phyloP scores from a whole-genome alignment of 495 filamentous ascomycete species.

The Filosporella fistucella region DNA sequence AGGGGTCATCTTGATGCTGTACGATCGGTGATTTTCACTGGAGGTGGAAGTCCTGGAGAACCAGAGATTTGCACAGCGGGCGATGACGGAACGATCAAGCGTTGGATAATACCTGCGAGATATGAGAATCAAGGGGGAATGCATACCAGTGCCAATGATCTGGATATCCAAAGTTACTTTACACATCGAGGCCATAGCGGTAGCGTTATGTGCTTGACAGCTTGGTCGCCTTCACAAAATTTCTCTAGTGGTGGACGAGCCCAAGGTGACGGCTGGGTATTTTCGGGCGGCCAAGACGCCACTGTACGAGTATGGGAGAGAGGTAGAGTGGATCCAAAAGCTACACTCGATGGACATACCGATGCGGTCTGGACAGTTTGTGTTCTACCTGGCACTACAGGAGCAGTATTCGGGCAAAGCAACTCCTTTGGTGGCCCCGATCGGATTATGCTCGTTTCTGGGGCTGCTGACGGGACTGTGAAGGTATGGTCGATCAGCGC shows the following conservation, averaged over 20 bases:
- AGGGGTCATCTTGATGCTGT: constrained; percentile 92
- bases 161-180: constrained; percentile 89
- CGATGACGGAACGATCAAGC: constrained; percentile 91
- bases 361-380: constrained; percentile 96
- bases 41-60: constrained; percentile 88
- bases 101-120: constrained; percentile 87
- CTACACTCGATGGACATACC: constrained; percentile 88
- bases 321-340: constrained; percentile 90
- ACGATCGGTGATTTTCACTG: constrained; percentile 90
- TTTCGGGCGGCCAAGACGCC: constrained; percentile 92
- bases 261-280: constrained; percentile 91
- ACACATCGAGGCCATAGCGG: constrained; percentile 91
- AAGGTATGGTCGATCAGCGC: constrained; percentile 92
- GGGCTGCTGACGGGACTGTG: constrained; percentile 85
- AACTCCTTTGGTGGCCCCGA: constrained; percentile 71
- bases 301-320: constrained; percentile 93
- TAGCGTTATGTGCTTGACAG: constrained; percentile 80
- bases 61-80: constrained; percentile 96
- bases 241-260: constrained; percentile 85
- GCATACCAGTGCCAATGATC: constrained; percentile 56
- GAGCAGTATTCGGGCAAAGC: constrained; percentile 67
- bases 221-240: constrained; percentile 77
- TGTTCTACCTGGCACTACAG: constrained; percentile 81
- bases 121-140: constrained; percentile 57
- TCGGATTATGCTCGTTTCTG: constrained; percentile 83